Evolutionary conservation across 352 stramenopile species (phyloP), one percentile per base, ranked within the genome.

Genomic region (Phytopythium mirpurense): DNA sequence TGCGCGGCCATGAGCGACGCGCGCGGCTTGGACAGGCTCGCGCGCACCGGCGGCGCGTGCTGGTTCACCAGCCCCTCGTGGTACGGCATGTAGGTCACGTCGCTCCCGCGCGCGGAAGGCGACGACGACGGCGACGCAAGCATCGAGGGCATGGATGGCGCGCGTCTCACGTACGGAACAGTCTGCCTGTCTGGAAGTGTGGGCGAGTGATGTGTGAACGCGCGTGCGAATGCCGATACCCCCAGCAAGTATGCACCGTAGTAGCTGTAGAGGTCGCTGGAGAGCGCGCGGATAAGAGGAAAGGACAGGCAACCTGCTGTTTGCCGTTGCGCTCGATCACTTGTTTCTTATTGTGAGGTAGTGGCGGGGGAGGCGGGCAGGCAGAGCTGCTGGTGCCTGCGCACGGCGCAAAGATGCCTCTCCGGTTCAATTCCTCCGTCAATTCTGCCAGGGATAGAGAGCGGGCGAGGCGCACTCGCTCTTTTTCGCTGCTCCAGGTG

Each of bases 31-130:
- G 70, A 68, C 49, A 77, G 60, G 16, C 57, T 74, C 45, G 47
- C 61, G 44, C 68, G 72, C 44, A 74, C 55, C 7, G 51, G 54
- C 44, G 66, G 60, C 51, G 63, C 65, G 48, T 73, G 65, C 45
- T 63, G 53, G 50, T 78, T 79, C 32, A 72, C 42, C 3, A 75
- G 62, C 2, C 70, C 70, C 61, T 81, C 70, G 42, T 81, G 70
- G 51, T 76, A 78, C 36, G 70, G 68, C 57, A 75, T 75, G 59
- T 81, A 78, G 36, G 65, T 62, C 51, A 75, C 46, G 46, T 70
- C 67, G 48, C 60, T 70, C 41, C 57, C 65, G 45, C 48, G 48
- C 47, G 27, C 18, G 15, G 19, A 14, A 7, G 42, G 23, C 12
- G 42, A 21, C 21, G n/a, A n/a, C n/a, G 27, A 15, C 27, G 44